Conservation (phyloP, 202 grass and related monocot genomes). For the Brachypodium distachyon region DNA sequence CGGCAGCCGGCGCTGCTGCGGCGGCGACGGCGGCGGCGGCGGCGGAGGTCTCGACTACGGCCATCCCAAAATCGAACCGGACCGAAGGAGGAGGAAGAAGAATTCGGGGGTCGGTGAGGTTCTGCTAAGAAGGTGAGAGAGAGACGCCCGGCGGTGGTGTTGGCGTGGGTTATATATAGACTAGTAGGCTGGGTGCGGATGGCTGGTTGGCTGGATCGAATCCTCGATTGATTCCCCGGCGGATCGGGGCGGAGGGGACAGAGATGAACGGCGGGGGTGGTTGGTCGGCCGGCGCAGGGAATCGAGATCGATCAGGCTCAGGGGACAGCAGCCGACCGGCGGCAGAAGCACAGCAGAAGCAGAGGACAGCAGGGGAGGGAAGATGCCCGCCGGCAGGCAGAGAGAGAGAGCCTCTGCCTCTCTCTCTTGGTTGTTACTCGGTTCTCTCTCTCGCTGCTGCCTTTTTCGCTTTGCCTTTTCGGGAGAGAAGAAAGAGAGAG, state of each 20-base stretch:
- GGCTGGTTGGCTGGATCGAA: too few relatives aligned
- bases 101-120: neutral
- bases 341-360: neutral
- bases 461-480: constrained; percentile 27
- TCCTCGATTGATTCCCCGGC: too few relatives aligned
- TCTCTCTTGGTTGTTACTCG: neutral
- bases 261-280: neutral
- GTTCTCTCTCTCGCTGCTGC: neutral
- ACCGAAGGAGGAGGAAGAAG: too few relatives aligned
- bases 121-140: constrained; percentile 20
- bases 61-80: constrained; percentile 4
- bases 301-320: neutral
- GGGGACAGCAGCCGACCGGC: constrained; percentile 19
- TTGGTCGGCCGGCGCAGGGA: constrained; percentile 1
- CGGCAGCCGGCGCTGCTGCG: too few relatives aligned
- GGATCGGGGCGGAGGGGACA: constrained; percentile 14
- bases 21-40: constrained; percentile 1
- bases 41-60: constrained; percentile 42
- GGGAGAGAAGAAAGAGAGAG: neutral
- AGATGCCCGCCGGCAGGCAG: neutral
- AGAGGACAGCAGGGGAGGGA: neutral
- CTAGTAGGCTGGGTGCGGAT: neutral
- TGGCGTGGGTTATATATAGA: constrained; percentile 14
- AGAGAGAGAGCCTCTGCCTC: neutral
- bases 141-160: neutral